Base-by-base conservation (phyloP, 2,329 filamentous ascomycete species). In the Aspergillus hiratsukae region DNA sequence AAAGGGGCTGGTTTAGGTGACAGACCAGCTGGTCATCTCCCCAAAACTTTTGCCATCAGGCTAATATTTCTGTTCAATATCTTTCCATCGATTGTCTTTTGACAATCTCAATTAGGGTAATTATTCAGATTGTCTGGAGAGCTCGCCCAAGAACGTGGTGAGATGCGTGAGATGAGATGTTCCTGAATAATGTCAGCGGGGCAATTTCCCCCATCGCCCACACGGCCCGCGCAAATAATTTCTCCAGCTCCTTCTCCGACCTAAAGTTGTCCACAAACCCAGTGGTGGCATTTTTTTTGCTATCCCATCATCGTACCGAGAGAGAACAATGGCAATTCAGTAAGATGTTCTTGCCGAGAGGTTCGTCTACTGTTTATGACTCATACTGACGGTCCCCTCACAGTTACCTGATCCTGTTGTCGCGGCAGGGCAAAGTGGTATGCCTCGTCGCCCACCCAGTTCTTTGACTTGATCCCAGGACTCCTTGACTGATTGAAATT, bases 391-490 rank as follows among this genome's bases (percentile, higher is more conserved):
- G 28, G 41, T 19, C 17, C n/a, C 52, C n/a, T 27, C 53, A 48
- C 58, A 97, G 94, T 81, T 99, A 99, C 76, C 82, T 99, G 67
- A 97, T 99, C 76, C 86, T 99, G 75, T 87, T 99, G 66, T 97
- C 93, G 63, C 87, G 94, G 70, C 94, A 99, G 83, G 94, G 94
- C 81, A 99, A 99, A 88, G 94, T 99, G 79, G 93, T 99, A 83
- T 69, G 91, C 64, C 70, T 72, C 70, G 74, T 75, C 65, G 66
- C 69, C 74, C 72, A 77, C 76, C 72, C 54, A 63, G 62, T 64
- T 70, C 56, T 58, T 54, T 49, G 56, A 58, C 58, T 56, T 58
- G 61, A 55, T 63, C 51, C 46, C 50, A 54, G 55, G 6, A 5
- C 21, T 46, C 45, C 56, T 58, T 59, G 52, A 62, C 64, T 71